Evolutionary conservation across 495 filamentous ascomycete genomes (phyloP).

Genomic region (Stereocaulon alpinum): DNA sequence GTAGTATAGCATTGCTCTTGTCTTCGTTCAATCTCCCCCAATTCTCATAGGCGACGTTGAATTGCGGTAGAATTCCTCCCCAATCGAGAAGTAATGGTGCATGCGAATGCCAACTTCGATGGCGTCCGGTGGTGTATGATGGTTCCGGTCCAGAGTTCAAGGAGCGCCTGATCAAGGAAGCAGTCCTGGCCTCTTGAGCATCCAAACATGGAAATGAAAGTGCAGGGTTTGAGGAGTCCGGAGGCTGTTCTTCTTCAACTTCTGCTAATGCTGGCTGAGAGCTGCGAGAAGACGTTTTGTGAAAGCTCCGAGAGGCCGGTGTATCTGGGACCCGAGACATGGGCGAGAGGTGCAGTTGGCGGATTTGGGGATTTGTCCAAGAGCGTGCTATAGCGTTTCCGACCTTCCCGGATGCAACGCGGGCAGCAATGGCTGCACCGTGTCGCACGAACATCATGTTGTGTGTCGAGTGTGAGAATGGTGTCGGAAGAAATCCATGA

Average conservation of each 20-base stretch:
- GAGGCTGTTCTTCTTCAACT: constrained; percentile 13
- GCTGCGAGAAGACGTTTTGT: constrained; percentile 25
- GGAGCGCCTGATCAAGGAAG: constrained; percentile 60
- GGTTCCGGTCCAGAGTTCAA: constrained; percentile 77
- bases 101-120: constrained; percentile 60
- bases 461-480: background rate
- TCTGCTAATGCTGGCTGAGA: constrained; percentile 26
- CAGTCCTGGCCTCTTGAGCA: constrained; percentile 72
- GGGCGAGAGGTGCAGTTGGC: constrained; percentile 18
- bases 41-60: constrained; percentile 84
- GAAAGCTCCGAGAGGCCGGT: constrained; percentile 18
- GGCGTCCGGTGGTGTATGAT: constrained; percentile 80
- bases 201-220: constrained; percentile 95
- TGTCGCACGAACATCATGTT: constrained; percentile 10
- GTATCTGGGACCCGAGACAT: constrained; percentile 9
- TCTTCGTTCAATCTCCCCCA: constrained; percentile 79
- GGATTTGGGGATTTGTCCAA: constrained; percentile 12
- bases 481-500: background rate
- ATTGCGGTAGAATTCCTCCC: constrained; percentile 79
- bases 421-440: background rate
- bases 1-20: constrained; percentile 79
- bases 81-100: constrained; percentile 81
- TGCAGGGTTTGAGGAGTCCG: constrained; percentile 68
- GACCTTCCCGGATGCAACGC: background rate
- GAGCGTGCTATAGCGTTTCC: background rate